phyloP scores from a whole-genome alignment of 2,329 filamentous ascomycete genomes.

The Hypoxylon sp. region DNA sequence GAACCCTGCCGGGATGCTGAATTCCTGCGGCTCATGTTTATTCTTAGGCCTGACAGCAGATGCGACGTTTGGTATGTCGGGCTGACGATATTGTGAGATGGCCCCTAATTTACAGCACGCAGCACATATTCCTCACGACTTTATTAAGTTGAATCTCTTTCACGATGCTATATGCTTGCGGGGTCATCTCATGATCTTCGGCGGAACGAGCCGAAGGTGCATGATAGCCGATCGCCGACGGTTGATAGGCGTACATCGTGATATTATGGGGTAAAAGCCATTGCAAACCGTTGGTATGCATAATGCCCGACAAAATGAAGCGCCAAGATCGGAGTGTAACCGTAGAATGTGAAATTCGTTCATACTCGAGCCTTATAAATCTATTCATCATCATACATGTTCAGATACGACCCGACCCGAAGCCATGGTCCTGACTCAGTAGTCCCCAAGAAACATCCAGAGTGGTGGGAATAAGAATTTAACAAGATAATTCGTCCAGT shows the following conservation, averaged over 20 bases:
- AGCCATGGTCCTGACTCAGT: neutral
- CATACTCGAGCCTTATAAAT: neutral
- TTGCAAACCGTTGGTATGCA: conserved; percentile 13
- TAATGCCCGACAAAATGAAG: conserved; percentile 10
- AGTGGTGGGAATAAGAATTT: neutral
- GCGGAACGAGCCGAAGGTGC: conserved; percentile 28
- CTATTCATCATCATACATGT: neutral
- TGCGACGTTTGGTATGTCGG: neutral
- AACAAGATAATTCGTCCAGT: neutral
- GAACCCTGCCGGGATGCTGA: conserved; percentile 18
- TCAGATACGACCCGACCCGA: neutral
- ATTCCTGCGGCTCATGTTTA: conserved; percentile 9
- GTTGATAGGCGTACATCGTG: conserved; percentile 19
- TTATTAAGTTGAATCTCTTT: conserved; percentile 2
- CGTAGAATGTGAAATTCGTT: neutral
- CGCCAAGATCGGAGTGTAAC: neutral
- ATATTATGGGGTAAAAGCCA: conserved; percentile 11
- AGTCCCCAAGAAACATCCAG: neutral
- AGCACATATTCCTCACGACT: neutral
- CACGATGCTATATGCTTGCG: conserved; percentile 30
- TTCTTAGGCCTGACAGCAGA: neutral
- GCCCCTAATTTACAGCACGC: neutral
- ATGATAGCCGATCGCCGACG: conserved; percentile 27
- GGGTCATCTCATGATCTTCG: conserved; percentile 27
- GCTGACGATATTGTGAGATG: neutral